Evolutionary conservation across 2,329 filamentous ascomycete species (phyloP), one percentile per base, ranked within the genome.

Genomic region (Scedosporium boydii): DNA sequence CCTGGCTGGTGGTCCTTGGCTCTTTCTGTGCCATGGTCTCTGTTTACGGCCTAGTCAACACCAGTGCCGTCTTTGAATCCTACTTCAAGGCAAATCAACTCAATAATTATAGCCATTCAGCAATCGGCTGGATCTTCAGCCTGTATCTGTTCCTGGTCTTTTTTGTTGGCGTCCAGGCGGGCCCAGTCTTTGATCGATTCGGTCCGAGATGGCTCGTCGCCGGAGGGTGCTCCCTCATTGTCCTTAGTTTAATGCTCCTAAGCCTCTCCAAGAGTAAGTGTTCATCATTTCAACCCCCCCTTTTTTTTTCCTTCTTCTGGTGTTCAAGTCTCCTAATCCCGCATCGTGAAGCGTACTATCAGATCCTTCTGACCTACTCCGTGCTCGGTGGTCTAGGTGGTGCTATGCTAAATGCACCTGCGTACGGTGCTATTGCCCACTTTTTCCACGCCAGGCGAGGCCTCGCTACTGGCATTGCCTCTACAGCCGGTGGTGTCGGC

Each of bases 61-160:
- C 83, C 64, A 80, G 89, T 16, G 89, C 88, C 42, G 87, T 88
- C 1, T 89, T 93, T 73, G 87, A 93, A 75, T 83, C 88, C 14
- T 93, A 93, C 73, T 83, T 96, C 65, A 80, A 84, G 38, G 82
- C 80, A 21, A 78, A 96, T 70, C 90, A 95, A 69, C 80, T 96
- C 18, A 77, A 76, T n/a, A 75, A 80, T 21, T 87, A 91, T 71
- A 82, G 76, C 62, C 80, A 87, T 9, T 87, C 86, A 3, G 80
- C 83, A 59, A 87, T 92, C 58, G 89, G 89, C n/a, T 96, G 91
- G 91, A 90, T 96, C 66, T 93, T 93, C 68, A 87, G 87, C 68
- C 76, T 95, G 59, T 93, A 92, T 70, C 80, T 90, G 34, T 96
- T 95, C 70, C 77, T 93, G 55, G 83, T 89, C 57, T 93, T 95